Evolutionary conservation across 208 protist species (phyloP), one percentile per base, ranked within the genome.

Genomic region (Crithidia acanthocephali): DNA sequence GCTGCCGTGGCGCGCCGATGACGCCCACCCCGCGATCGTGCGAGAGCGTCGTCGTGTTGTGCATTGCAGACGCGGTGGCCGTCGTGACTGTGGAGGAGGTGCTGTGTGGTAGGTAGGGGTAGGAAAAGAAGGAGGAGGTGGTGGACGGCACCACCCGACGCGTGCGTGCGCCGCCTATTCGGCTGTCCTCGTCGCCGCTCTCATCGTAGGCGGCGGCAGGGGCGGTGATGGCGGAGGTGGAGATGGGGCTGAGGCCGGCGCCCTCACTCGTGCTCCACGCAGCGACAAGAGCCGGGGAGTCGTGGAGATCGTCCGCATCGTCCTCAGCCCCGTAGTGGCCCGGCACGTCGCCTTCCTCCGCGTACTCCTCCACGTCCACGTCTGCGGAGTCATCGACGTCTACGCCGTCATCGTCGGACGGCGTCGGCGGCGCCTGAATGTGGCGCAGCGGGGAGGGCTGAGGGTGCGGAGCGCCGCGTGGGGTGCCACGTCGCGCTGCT

Each of bases 221-320:
- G 15, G 23, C 45, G 23, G 48, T 62, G 60, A 68, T 74, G 37
- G 60, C 18, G 23, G 57, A 58, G 20, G 52, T 45, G 18, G 60
- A 51, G 32, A 74, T 63, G 30, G 73, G 73, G 35, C 59, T 74
- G 47, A 73, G 23, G 20, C 44, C 66, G 2, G 6, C 37, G 20
- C 22, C 35, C 44, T 64, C 73, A 30, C 73, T 57, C 32, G 67
- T 68, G 73, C 66, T 59, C 66, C 66, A 72, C 44, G 73, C 66
- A 2, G 37, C 66, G 30, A 73, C n/a, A 50, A 72, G 64, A 9
- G 72, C 35, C 4, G 64, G 63, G 23, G 30, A 32, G 8, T 33
- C 13, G n/a, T 60, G 28, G 6, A 28, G 2, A 5, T 28, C 35
- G 8, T 33, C n/a, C 55, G 16, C 50, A n/a, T 64, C 44, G 40